phyloP scores from a whole-genome alignment of 805 yeast genomes.

The Lipomyces sp. region DNA sequence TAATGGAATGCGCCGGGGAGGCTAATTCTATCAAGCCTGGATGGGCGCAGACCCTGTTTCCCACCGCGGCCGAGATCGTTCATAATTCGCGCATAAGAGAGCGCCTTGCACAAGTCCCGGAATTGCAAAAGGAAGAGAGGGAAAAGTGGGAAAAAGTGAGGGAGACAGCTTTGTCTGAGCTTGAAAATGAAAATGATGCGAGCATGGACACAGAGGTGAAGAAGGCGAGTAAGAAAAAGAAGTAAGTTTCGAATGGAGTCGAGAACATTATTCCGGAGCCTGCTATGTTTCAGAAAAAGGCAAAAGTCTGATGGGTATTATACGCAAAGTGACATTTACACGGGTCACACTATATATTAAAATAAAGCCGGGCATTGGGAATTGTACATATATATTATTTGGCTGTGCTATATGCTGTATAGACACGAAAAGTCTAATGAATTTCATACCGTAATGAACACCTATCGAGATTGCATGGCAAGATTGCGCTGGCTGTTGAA shows the following conservation, averaged over 20 bases:
- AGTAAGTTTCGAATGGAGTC: neutral
- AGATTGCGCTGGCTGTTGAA: too few relatives aligned
- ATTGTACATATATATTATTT: neutral
- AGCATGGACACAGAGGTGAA: slow-evolving; percentile 9
- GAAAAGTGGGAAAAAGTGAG: slow-evolving; percentile 16
- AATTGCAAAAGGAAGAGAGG: slow-evolving; percentile 17
- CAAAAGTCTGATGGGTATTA: neutral
- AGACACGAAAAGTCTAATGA: too few relatives aligned
- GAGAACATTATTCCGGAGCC: too few relatives aligned
- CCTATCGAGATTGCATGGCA: too few relatives aligned
- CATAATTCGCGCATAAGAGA: slow-evolving; percentile 89
- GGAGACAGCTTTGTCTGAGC: neutral
- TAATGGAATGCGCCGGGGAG: slow-evolving; percentile 74
- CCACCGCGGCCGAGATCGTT: slow-evolving; percentile 84
- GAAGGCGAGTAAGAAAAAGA: slow-evolving; percentile 8
- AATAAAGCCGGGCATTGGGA: neutral
- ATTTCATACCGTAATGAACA: too few relatives aligned
- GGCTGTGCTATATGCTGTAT: neutral
- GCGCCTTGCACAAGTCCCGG: slow-evolving; percentile 52
- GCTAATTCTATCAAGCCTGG: slow-evolving; percentile 75
- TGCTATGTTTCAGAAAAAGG: neutral
- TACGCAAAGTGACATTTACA: neutral
- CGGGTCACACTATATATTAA: neutral
- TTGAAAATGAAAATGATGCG: slow-evolving; percentile 8
- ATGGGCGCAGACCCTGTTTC: slow-evolving; percentile 79